Evolutionary conservation across 345 rosid species (phyloP).

Genomic region (Pistacia integerrima): DNA sequence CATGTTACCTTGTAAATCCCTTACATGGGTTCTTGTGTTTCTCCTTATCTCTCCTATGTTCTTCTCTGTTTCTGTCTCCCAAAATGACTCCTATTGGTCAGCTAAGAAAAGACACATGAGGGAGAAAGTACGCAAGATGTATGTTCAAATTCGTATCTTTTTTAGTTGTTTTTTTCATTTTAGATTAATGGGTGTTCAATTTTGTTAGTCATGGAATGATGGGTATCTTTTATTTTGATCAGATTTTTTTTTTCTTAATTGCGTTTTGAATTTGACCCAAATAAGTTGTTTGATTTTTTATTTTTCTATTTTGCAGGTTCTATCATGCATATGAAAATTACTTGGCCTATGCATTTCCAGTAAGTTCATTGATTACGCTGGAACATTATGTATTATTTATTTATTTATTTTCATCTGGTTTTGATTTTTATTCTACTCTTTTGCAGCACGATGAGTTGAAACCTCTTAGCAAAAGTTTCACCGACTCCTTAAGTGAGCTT

Average conservation of each 20-base stretch:
- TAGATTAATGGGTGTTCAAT: slow-evolving; percentile 3
- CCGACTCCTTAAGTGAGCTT: slow-evolving; percentile 93
- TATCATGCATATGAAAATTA: slow-evolving; percentile 96
- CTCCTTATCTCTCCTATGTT: slow-evolving; percentile 44
- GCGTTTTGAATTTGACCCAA: not conserved
- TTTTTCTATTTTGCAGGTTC: slow-evolving; percentile 55
- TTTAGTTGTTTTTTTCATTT: not conserved
- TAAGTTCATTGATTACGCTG: slow-evolving; percentile 36
- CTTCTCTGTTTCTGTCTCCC: slow-evolving; percentile 33
- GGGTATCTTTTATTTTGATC: not conserved
- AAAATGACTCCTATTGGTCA: slow-evolving; percentile 46
- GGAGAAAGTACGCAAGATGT: slow-evolving; percentile 87
- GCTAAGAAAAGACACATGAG: slow-evolving; percentile 69
- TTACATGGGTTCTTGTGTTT: slow-evolving; percentile 42
- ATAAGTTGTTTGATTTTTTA: not conserved
- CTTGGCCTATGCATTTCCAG: slow-evolving; percentile 88
- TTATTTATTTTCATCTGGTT: not conserved
- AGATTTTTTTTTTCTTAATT: not conserved
- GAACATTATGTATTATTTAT: not conserved
- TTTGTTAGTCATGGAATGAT: slow-evolving; percentile 1
- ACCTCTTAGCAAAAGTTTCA: slow-evolving; percentile 82
- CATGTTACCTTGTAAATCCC: slow-evolving; percentile 23
- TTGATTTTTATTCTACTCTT: slow-evolving; percentile 21
- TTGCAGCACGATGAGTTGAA: slow-evolving; percentile 93
- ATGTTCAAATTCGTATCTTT: slow-evolving; percentile 21